Conservation (phyloP, 148 eudicot species). For the Cornus suecica region DNA sequence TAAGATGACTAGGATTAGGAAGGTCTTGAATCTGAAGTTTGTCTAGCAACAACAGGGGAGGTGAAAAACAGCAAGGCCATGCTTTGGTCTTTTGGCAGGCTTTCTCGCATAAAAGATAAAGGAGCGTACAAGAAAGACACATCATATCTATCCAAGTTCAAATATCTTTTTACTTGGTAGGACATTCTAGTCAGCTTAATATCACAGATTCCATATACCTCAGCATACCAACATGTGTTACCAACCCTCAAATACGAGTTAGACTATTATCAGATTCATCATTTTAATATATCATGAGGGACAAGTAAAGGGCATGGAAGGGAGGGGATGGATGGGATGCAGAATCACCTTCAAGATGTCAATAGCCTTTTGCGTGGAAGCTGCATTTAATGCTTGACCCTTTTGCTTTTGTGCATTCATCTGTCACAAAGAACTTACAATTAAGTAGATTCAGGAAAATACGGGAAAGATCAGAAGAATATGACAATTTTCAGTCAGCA, state of each 20-base stretch:
- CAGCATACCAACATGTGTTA: background rate
- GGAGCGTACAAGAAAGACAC: background rate
- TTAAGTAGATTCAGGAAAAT: background rate
- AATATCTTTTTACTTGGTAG: background rate
- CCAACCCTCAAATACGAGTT: background rate
- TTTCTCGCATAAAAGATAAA: background rate
- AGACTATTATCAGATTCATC: background rate
- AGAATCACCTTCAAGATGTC: conserved; percentile 67
- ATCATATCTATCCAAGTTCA: no score
- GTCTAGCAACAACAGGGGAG: background rate
- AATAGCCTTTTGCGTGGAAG: conserved; percentile 72
- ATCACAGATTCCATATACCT: background rate
- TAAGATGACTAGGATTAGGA: background rate
- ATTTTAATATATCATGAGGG: background rate
- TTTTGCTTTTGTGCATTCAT: conserved; percentile 86
- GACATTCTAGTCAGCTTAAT: no score
- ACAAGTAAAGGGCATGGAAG: background rate
- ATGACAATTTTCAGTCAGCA: background rate
- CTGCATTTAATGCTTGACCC: conserved; percentile 62
- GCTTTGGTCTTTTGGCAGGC: background rate
- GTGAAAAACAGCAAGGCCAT: background rate
- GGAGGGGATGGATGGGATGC: background rate
- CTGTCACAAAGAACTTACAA: conserved; percentile 27
- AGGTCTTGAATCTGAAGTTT: background rate
- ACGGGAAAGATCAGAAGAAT: background rate